Evolutionary conservation across 805 yeast genomes (phyloP), one percentile per base, ranked within the genome.

Genomic region (Yamadazyma sp.): DNA sequence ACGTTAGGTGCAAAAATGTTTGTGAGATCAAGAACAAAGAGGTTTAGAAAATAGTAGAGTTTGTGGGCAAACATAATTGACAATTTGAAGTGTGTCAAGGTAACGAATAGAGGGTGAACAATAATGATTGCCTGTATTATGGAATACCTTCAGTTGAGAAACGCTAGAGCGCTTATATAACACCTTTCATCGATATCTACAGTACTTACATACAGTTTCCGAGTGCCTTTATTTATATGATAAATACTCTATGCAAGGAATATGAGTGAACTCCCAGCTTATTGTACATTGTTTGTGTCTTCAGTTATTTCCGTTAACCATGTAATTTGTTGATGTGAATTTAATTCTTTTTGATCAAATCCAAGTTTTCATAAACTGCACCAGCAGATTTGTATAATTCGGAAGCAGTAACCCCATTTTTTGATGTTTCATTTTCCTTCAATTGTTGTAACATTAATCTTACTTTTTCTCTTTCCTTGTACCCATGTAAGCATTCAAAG

Each of bases 401-500:
- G n/a, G 64, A 43, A 20, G 72, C 68, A 44, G 63, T 61, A 31
- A 68, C 64, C 14, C 73, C 73, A 14, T 53, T 55, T 47, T 66
- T 59, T 18, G 57, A 52, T n/a, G 49, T 50, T 49, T 67, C 72
- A 47, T 69, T 69, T 17, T 69, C 70, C 50, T 66, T 65, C 53
- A 69, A 63, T 49, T 69, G 73, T 47, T 68, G 70, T 52, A 64
- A 54, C 72, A 69, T 64, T 41, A 67, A 50, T 53, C 73, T 58
- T 35, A 63, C 60, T 50, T 57, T 66, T 57, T 68, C 73, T 49
- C 73, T 64, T 50, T 69, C 74, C 48, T 69, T 69, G 47, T 48
- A 58, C 18, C 74, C 74, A 50, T 69, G 74, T 53, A 69, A 62
- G 50, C 74, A 69, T 48, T 69, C 74, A 40, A 57, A 63, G 59